Evolutionary conservation across 805 yeast species (phyloP).

Genomic region (Suhomyces prunicola): DNA sequence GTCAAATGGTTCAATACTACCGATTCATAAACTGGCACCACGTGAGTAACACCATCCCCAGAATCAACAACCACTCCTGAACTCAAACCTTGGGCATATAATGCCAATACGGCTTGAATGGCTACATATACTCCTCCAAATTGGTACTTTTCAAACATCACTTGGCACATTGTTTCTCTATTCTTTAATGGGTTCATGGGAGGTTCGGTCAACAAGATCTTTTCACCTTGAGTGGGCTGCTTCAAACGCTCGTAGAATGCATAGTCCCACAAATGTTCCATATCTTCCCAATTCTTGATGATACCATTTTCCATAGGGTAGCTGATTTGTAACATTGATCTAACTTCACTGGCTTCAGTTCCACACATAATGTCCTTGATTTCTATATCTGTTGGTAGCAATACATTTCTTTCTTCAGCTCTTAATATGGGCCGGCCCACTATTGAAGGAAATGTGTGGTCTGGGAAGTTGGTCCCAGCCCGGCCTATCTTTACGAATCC

Average conservation of each 20-base stretch:
- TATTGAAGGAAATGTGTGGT: constrained; percentile 92
- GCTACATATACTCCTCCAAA: constrained; percentile 95
- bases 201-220: constrained; percentile 90
- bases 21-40: constrained; percentile 96
- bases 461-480: constrained; percentile 96
- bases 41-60: constrained; percentile 98
- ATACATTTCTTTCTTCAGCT: constrained; percentile 81
- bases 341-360: constrained; percentile 85
- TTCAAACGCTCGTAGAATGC: constrained; percentile 91
- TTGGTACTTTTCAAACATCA: constrained; percentile 86
- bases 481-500: constrained; percentile 97
- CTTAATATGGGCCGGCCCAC: constrained; percentile 96
- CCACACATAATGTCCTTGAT: constrained; percentile 98
- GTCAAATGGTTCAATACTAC: constrained; percentile 95
- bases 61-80: constrained; percentile 98
- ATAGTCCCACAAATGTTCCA: constrained; percentile 98
- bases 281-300: constrained; percentile 96
- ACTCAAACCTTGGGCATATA: constrained; percentile 94
- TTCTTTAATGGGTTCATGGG: constrained; percentile 95
- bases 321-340: constrained; percentile 87
- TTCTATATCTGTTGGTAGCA: constrained; percentile 58
- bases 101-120: constrained; percentile 95
- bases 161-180: constrained; percentile 87
- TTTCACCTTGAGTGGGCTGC: constrained; percentile 67
- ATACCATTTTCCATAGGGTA: constrained; percentile 99